Evolutionary conservation across 148 eudicot species (phyloP), one percentile per base, ranked within the genome.

Genomic region (Cornus florida): DNA sequence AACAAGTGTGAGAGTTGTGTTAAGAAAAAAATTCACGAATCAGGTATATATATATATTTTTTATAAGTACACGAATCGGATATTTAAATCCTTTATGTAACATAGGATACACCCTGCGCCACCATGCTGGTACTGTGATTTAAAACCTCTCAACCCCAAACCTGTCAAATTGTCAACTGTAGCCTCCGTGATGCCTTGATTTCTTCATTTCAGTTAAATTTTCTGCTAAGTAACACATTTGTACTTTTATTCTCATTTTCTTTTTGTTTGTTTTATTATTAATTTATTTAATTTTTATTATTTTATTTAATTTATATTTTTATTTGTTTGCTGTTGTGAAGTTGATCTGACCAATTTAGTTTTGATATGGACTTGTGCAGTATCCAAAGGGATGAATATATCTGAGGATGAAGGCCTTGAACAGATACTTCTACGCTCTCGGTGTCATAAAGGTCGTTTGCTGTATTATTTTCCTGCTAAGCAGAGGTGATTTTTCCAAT

Each of bases 371-470:
- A 53, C 67, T 77, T 79, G 78, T 72, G 84, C 85, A 95, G 98
- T 90, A 80, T 91, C 93, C 70, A 75, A 71, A 77, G 93, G 80
- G 57, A 80, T 85, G 82, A 74, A 78, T 62, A 70, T 80, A 56
- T 75, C 79, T 20, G 78, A 70, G 59, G 87, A 84, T 83, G 89
- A 86, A 88, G 95, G 93, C 76, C 91, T 95, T 72, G 89, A 93
- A 81, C 86, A 87, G 72, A 92, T 85, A 74, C 91, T 95, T 82
- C 75, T 59, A 41, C 87, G 88, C 57, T 95, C 99, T 43, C 91
- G 99, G 74, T 93, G 99, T 90, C 99, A 89, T 75, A 95, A 95
- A 88, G 99, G 99, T 70, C 96, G 99, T 67, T 79, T 95, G 73
- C 95, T 95, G 60, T 92, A 95, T 86, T 95, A 95, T 83, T 95